A percentile compares a stretch with the other conserved stretches of the same genome.
Conservation (phyloP, 352 stramenopile species). For the Aphanomyces invadans region DNA sequence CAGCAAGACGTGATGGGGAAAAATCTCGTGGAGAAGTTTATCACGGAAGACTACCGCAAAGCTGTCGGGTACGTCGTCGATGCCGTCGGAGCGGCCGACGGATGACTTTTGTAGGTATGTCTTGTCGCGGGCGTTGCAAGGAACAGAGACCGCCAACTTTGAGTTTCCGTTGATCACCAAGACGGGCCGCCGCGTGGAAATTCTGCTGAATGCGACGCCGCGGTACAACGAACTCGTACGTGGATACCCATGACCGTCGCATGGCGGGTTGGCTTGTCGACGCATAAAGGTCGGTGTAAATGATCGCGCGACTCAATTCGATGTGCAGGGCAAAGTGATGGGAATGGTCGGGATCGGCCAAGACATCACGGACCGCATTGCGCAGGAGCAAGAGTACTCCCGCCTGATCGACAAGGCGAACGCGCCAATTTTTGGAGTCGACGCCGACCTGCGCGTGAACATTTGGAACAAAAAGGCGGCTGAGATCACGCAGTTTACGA, state of each 20-base stretch:
- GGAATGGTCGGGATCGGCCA: slow-evolving; percentile 83
- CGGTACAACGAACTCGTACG: slow-evolving; percentile 40
- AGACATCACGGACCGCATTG: slow-evolving; percentile 79
- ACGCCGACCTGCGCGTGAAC: slow-evolving; percentile 75
- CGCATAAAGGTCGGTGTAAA: no score
- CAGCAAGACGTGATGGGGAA: slow-evolving; percentile 47
- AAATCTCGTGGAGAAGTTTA: slow-evolving; percentile 39
- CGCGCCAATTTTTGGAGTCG: slow-evolving; percentile 39
- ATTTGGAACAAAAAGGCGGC: slow-evolving; percentile 87
- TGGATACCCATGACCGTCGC: not conserved
- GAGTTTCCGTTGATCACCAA: slow-evolving; percentile 72
- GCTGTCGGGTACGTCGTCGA: slow-evolving; percentile 29
- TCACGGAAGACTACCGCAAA: slow-evolving; percentile 28
- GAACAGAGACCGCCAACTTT: slow-evolving; percentile 74
- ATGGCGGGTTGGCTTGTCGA: no score
- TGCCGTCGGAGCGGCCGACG: no score
- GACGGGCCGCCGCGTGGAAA: slow-evolving; percentile 49
- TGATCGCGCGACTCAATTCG: no score
- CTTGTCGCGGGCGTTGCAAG: slow-evolving; percentile 48
- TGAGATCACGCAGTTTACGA: slow-evolving; percentile 84
- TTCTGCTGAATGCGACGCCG: slow-evolving; percentile 61
- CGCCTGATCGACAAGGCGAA: slow-evolving; percentile 31
- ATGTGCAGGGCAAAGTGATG: slow-evolving; percentile 46
- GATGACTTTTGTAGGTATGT: slow-evolving; percentile 42
- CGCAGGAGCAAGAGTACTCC: slow-evolving; percentile 82